phyloP scores from a whole-genome alignment of 495 filamentous ascomycete genomes.

The Neurospora sp. region DNA sequence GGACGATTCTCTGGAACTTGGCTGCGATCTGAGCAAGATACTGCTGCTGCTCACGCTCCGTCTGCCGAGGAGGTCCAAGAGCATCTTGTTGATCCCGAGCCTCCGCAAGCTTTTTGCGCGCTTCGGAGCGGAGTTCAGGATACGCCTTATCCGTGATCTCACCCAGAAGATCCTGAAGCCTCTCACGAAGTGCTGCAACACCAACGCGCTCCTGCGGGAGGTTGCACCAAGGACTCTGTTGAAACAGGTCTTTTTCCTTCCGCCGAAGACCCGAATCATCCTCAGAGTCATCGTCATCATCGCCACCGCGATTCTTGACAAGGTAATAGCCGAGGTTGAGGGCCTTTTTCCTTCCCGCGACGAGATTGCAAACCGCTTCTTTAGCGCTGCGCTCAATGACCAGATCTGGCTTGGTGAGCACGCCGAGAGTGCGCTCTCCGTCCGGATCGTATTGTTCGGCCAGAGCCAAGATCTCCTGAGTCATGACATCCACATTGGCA shows the following conservation, averaged over 20 bases:
- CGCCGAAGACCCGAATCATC: background rate
- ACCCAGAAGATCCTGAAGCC: conserved; percentile 32
- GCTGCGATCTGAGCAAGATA: conserved; percentile 33
- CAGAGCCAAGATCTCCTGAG: conserved; percentile 48
- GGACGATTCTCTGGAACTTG: conserved; percentile 31
- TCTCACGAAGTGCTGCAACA: conserved; percentile 33
- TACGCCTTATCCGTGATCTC: conserved; percentile 38
- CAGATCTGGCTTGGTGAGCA: conserved; percentile 55
- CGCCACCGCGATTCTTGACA: conserved; percentile 44
- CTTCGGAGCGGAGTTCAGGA: conserved; percentile 34
- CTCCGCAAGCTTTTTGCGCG: conserved; percentile 27
- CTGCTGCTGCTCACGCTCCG: conserved; percentile 30
- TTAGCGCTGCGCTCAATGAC: conserved; percentile 36
- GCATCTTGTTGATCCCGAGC: conserved; percentile 20
- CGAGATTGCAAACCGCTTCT: conserved; percentile 32
- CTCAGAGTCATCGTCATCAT: conserved; percentile 15
- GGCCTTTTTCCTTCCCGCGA: conserved; percentile 31
- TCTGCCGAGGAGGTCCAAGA: conserved; percentile 36
- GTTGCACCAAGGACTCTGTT: conserved; percentile 29
- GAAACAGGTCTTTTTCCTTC: conserved; percentile 14
- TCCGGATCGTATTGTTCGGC: conserved; percentile 39
- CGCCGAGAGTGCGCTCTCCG: conserved; percentile 45
- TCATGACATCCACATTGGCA: conserved; percentile 50
- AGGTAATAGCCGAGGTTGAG: conserved; percentile 47
- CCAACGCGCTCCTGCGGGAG: conserved; percentile 39